Conservation (phyloP, 225 moss, liverwort and hornwort species). For the Climacium dendroides region DNA sequence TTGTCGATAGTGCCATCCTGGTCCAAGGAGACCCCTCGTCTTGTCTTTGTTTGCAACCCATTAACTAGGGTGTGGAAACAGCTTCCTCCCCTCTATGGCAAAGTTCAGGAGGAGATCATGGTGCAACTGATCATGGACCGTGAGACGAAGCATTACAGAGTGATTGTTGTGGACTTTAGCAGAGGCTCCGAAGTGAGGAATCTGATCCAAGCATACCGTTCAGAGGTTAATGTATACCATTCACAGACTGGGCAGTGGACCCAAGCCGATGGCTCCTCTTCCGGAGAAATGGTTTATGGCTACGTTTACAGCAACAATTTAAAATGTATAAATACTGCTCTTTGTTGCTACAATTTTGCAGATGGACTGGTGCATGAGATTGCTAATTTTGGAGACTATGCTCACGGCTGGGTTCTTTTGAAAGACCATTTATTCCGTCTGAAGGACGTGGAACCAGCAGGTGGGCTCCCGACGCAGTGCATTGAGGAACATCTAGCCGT, state of each 20-base stretch:
- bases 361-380: not conserved
- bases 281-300: not conserved
- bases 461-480: not conserved
- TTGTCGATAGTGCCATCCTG: not conserved
- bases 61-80: not conserved
- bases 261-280: not conserved
- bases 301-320: not conserved
- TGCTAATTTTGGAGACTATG: rapidly evolving
- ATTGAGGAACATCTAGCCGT: not conserved
- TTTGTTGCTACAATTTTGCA: not conserved
- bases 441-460: rapidly evolving
- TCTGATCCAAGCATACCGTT: not conserved
- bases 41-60: not conserved
- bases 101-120: not conserved
- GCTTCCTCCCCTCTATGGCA: not conserved
- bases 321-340: rapidly evolving
- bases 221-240: not conserved
- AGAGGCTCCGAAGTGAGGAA: not conserved
- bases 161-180: not conserved
- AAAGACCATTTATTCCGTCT: not conserved
- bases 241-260: not conserved
- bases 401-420: rapidly evolving
- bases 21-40: not conserved
- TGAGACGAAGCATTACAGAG: not conserved
- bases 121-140: not conserved